Base-by-base conservation (phyloP, 805 yeast species). In the Starmerella kuoi region DNA sequence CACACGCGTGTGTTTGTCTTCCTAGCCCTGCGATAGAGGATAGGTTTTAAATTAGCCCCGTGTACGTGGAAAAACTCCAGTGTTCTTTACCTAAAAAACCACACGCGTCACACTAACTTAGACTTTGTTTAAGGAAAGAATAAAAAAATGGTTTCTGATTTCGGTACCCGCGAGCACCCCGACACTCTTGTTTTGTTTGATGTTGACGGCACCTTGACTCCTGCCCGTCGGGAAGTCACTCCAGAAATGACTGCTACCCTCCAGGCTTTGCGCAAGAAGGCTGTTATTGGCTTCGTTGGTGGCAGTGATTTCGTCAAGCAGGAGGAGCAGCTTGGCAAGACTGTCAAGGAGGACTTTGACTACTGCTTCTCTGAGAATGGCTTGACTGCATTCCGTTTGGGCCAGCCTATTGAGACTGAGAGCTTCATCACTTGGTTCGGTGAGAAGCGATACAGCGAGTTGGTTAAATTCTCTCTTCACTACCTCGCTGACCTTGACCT, bases 321-420 rank as follows among this genome's bases (percentile, higher is more conserved):
- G 72, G 73, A 77, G 57, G 98, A 91, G 71, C 99, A 91, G 70
- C 77, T 91, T 53, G 98, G 98, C 54, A 65, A 75, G 39, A 72
- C 74, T 50, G 65, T 88, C 35, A 66, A 87, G 58, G 62, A 73
- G 42, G 81, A 82, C 56, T 91, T 91, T 57, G 99, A 91, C 70
- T 91, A 77, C 73, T 81, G 95, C 62, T 91, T 91, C 73, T 76
- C 91, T 46, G 99, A 91, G 73, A 91, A 91, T 64, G 99, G 99
- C 47, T 74, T 91, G 62, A 88, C 97, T 51, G 99, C 99, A 51
- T 91, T 84, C 78, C 85, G 85, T 71, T 64, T 71, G 48, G 97
- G 97, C 60, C 61, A 82, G 64, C 71, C 81, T 67, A 73, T 87
- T 58, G 91, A 94, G 38, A 78, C 95, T 35, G 95, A 87, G 69